Base-by-base conservation (phyloP, 129 eudicot genomes). In the Lonicera japonica region DNA sequence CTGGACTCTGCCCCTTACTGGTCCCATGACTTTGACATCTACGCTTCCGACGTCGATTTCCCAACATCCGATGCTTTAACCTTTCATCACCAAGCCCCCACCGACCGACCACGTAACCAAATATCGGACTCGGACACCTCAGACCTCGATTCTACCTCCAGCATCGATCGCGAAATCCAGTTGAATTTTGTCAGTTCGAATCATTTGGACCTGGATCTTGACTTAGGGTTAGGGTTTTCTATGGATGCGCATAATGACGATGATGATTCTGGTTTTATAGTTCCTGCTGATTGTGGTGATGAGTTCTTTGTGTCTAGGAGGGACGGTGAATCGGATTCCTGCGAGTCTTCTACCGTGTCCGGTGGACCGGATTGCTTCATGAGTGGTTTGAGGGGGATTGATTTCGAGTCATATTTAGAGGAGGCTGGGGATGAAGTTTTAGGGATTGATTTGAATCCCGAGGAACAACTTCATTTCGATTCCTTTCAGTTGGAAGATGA, bases 401-500 rank as follows among this genome's bases (percentile, higher is more conserved):
- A 61, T 51, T 22, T 66, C 1, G 81, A 55, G 21, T 69, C 68
- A 13, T 85, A 79, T 54, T 68, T 72, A 0, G 78, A 54, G 1
- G 75, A 54, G 4, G 60, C 25, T 12, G 79, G 18, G 10, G 15
- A 45, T 51, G 78, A 47, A 5, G 59, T 24, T 9, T 19, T 45
- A n/a, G 73, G 54, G 25, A 16, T 58, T 39, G 72, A 65, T 63
- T 19, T 38, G 66, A 18, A 40, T 34, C 20, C 50, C 4, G 66
- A 61, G 50, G 70, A 60, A 18, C 78, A 25, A 1, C 67, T 77
- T 56, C 63, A 79, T 64, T 84, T 76, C 82, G 84, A 71, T 65
- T 57, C 84, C 4, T 69, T 86, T 39, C 79, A 74, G n/a, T 39
- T 78, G 39, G 82, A 68, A 7, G 80, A 82, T 58, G 60, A 70